A percentile compares a stretch with the other conserved stretches of the same genome.
These are phyloP conservation scores for Fragaria iinumae DNA, from an alignment of 306 rosid species.

Conservation along the genomic window DNA sequence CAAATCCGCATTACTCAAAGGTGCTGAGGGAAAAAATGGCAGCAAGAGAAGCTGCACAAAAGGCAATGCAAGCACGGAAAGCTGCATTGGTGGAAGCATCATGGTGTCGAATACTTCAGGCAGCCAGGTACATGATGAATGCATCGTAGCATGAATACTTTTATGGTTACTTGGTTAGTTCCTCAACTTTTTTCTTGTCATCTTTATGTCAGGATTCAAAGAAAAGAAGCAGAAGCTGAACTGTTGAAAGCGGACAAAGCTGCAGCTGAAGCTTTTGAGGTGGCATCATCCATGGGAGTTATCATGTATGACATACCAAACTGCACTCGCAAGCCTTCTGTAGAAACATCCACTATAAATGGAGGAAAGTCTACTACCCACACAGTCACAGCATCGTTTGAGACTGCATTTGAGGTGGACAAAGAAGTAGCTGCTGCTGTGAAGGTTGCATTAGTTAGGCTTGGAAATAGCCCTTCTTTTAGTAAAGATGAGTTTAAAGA, in stretches of 20 bases:
- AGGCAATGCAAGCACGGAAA: conserved; percentile 78
- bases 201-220: conserved; percentile 60
- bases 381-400: conserved; percentile 83
- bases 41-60: conserved; percentile 78
- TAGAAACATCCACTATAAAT: conserved; percentile 53
- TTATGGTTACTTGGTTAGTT: neutral
- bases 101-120: conserved; percentile 88
- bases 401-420: conserved; percentile 91
- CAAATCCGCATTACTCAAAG: conserved; percentile 88
- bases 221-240: conserved; percentile 70
- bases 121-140: conserved; percentile 54
- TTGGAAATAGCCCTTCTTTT: conserved; percentile 68
- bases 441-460: conserved; percentile 69
- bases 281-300: conserved; percentile 77
- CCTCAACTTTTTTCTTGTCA: neutral
- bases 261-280: conserved; percentile 80
- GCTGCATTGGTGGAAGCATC: conserved; percentile 93
- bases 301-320: conserved; percentile 81
- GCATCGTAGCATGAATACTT: conserved; percentile 1
- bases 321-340: conserved; percentile 60
- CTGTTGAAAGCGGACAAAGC: conserved; percentile 55
- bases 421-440: conserved; percentile 91
- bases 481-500: conserved; percentile 70
- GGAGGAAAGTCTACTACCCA: conserved; percentile 66
- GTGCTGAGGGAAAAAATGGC: conserved; percentile 90